Evolutionary conservation across 768 basidiomycete genomes (phyloP), one percentile per base, ranked within the genome.

Genomic region (Leccinum imitatum): DNA sequence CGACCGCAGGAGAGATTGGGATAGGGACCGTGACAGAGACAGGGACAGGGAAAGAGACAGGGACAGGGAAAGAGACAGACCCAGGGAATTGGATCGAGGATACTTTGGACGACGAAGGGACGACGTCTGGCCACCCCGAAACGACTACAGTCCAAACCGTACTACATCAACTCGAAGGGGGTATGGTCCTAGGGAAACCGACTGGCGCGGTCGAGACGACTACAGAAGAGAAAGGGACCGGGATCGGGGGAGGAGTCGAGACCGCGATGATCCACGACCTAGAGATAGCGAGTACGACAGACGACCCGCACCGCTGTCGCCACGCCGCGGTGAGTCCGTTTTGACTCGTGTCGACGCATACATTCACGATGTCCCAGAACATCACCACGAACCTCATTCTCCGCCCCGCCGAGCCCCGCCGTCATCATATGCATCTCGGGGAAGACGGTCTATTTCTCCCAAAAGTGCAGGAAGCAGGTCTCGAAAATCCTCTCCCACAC

Each of bases 1-100:
- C 17, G 69, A 70, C 56, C 66, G 66, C 53, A 60, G 69, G 58
- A 61, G 37, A n/a, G 69, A 72, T n/a, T 59, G 67, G 60, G 67
- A 66, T 23, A 55, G 59, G 1, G 72, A 72, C 17, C 50, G 67
- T 5, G 62, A 63, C 19, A 31, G 58, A 8, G 70, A 72, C 5
- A 57, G 71, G 13, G 66, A 68, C 0, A 50, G 56, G 23, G 67
- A 70, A 6, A 50, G 37, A 39, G 15, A 31, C 4, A 33, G 66
- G 4, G 63, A 67, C 4, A 61, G 59, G n/a, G 66, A 70, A 10
- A 51, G 60, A 11, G 66, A 62, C 15, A 50, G 60, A 3, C 58
- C 57, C 9, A 53, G 69, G 11, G 62, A 57, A 1, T 11, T 66
- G 56, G 70, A 69, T 39, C 41, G 64, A 3, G 62, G 58, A 41